A percentile compares a stretch with the other conserved stretches of the same genome.
Conservation (phyloP, 2,329 filamentous ascomycete species). For the Claviceps sorghi region DNA sequence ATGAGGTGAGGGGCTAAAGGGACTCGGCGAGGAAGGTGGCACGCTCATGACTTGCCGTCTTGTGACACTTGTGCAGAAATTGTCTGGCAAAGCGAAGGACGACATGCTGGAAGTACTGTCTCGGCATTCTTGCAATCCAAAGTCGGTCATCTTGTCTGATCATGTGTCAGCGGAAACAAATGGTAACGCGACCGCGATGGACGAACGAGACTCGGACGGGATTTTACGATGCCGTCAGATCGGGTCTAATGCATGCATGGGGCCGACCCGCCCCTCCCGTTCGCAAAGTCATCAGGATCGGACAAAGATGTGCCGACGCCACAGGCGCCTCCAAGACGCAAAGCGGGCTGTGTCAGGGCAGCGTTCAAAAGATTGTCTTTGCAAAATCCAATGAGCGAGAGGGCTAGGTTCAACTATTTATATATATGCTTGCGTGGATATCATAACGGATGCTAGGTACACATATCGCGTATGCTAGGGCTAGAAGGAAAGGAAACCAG, state of each 20-base stretch:
- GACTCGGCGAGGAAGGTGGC: constrained; percentile 2
- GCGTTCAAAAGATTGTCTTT: neutral
- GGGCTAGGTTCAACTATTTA: neutral
- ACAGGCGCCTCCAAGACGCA: no score
- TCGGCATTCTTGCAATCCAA: neutral
- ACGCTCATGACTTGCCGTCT: neutral
- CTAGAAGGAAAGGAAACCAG: neutral
- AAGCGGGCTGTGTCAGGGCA: neutral
- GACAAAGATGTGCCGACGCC: no score
- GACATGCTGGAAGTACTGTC: neutral
- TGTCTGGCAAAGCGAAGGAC: no score
- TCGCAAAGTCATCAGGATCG: no score
- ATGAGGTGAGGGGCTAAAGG: constrained; percentile 1
- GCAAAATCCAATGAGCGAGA: neutral
- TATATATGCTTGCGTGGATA: neutral
- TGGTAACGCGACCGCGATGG: neutral
- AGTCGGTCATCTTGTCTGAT: neutral
- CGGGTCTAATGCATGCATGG: neutral
- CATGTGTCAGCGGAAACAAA: neutral
- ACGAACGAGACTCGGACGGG: neutral
- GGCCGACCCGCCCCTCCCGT: no score
- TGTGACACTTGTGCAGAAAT: neutral
- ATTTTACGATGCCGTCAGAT: neutral
- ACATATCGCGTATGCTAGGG: neutral
- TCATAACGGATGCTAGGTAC: neutral